Evolutionary conservation across 2,329 filamentous ascomycete genomes (phyloP).

Genomic region (Nemania sp.): DNA sequence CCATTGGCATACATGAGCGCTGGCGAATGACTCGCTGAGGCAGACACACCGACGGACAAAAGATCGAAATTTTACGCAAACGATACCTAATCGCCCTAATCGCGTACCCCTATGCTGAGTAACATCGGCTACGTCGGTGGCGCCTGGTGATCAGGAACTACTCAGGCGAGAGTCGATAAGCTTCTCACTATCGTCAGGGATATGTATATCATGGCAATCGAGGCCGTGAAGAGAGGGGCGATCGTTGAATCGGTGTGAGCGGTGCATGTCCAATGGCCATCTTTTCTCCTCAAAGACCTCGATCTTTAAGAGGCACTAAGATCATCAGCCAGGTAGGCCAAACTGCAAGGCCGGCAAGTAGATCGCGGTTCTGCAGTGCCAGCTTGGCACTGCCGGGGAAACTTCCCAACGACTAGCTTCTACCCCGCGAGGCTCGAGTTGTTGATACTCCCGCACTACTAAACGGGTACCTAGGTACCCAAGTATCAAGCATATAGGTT

Average conservation of each 20-base stretch:
- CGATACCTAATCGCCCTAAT: conserved; percentile 7
- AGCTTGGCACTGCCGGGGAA: not conserved
- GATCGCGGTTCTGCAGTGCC: not conserved
- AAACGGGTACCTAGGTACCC: too few species aligned
- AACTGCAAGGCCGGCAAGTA: not conserved
- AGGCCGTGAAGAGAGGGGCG: not conserved
- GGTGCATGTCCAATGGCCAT: not conserved
- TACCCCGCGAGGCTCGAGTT: not conserved
- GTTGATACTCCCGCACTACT: too few species aligned
- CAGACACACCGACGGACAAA: conserved; percentile 4
- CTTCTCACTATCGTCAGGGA: not conserved
- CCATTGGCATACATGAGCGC: conserved; percentile 7
- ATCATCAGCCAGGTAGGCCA: not conserved
- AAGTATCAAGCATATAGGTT: too few species aligned
- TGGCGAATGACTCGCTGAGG: conserved; percentile 6
- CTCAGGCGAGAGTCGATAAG: not conserved
- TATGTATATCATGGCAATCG: not conserved
- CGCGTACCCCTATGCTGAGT: conserved; percentile 17
- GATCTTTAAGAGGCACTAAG: too few species aligned
- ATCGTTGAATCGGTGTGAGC: not conserved
- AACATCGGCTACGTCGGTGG: conserved; percentile 20
- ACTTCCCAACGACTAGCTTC: not conserved
- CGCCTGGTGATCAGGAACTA: conserved; percentile 6
- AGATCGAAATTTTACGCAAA: not conserved
- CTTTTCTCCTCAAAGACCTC: not conserved